Evolutionary conservation across 805 yeast species (phyloP), one percentile per base, ranked within the genome.

Genomic region (Suhomyces vadensis): DNA sequence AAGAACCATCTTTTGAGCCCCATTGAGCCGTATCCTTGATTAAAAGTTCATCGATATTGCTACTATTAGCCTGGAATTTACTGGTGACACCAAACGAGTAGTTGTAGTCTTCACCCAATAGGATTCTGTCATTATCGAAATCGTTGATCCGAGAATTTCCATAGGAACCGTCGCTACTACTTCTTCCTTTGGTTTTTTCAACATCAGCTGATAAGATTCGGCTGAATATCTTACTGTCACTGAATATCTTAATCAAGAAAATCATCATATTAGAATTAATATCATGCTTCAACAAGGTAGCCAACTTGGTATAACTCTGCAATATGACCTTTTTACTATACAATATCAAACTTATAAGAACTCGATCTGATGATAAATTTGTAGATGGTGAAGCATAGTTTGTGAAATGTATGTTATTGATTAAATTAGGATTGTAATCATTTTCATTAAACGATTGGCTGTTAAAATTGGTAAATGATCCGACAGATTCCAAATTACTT

Each of bases 81-180:
- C 83, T 77, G 0, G 84, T 73, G 1, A 81, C 59, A 3, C 87
- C 86, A 58, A 67, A 77, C 3, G 73, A 69, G 53, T 70, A 71
- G 14, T 74, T 77, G 48, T 69, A 74, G 37, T 73, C 77, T 22
- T 79, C 79, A 29, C 68, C 71, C 11, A 82, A 64, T 26, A 78
- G 38, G 5, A 65, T 43, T 2, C 48, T 37, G 21, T 48, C 51
- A 3, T 43, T 37, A 35, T 64, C 62, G 19, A 43, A 53, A 47
- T 69, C 74, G 5, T 44, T 48, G 6, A 62, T 44, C 31, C 47
- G 51, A 9, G 37, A 11, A 8, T 10, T 19, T 3, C 10, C 20
- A 31, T 38, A 5, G 5, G 25, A 10, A 21, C 21, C 17, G 21
- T 39, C 35, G 6, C 33, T 29, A n/a, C 55, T 54, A 19, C 24